phyloP scores from a whole-genome alignment of 352 stramenopile genomes.

The Pythium dissotocum region DNA sequence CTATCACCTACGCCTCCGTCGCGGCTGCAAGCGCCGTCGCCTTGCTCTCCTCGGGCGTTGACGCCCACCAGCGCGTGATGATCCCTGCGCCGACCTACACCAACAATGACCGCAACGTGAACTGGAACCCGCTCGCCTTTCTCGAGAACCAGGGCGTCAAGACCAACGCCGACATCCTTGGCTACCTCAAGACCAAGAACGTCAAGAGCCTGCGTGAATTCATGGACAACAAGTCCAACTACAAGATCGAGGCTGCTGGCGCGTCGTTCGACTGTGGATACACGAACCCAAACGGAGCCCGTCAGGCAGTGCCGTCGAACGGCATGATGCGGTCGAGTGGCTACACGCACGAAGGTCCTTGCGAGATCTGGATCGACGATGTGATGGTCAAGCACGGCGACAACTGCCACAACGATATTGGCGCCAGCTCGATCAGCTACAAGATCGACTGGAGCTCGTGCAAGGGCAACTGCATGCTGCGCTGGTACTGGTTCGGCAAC shows the following conservation, averaged over 20 bases:
- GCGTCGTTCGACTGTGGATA: constrained; percentile 25
- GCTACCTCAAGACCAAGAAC: constrained; percentile 35
- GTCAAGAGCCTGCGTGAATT: constrained; percentile 46
- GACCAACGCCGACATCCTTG: constrained; percentile 42
- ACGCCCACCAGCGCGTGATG: background rate
- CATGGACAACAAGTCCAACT: constrained; percentile 49
- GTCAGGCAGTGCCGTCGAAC: constrained; percentile 25
- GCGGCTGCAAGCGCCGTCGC: background rate
- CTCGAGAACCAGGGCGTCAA: constrained; percentile 48
- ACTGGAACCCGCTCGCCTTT: constrained; percentile 40
- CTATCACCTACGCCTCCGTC: background rate
- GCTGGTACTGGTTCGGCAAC: constrained; percentile 33
- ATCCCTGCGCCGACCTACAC: background rate
- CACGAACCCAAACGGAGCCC: constrained; percentile 26
- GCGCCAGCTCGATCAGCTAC: constrained; percentile 30
- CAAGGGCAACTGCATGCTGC: constrained; percentile 29
- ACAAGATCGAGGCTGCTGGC: constrained; percentile 1
- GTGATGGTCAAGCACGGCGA: constrained; percentile 24
- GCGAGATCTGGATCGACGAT: constrained; percentile 30
- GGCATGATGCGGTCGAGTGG: constrained; percentile 26
- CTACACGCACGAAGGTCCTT: constrained; percentile 35
- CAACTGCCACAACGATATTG: constrained; percentile 29
- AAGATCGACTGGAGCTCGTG: constrained; percentile 29
- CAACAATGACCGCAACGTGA: constrained; percentile 2
- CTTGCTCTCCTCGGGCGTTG: background rate